Evolutionary conservation across 139 green algal genomes (phyloP).

Genomic region (Coelastrella sp.): DNA sequence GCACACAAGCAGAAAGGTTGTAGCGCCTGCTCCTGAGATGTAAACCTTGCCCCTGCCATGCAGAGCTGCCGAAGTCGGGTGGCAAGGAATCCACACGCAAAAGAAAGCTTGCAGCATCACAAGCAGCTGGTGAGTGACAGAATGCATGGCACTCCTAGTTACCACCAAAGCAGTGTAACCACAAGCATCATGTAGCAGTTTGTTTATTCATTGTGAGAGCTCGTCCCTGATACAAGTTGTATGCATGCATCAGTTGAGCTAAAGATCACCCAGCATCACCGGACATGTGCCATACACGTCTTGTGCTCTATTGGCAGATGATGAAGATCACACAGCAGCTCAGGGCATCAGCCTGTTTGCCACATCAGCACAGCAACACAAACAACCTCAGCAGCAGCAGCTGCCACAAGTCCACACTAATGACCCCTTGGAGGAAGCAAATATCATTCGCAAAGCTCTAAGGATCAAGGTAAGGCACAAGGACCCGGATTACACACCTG

Average conservation of each 20-base stretch:
- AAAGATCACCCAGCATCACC: no score
- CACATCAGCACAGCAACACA: background rate
- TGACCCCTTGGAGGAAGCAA: conserved; percentile 75
- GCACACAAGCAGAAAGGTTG: no score
- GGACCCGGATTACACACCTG: no score
- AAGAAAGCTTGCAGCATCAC: background rate
- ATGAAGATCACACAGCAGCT: background rate
- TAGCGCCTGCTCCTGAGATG: no score
- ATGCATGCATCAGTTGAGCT: no score
- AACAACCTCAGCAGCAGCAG: conserved; percentile 20
- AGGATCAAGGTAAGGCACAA: conserved; percentile 79
- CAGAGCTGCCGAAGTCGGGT: background rate
- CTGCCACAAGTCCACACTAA: conserved; percentile 54
- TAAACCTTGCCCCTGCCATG: background rate
- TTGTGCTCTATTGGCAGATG: background rate
- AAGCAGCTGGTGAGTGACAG: no score
- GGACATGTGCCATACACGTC: no score
- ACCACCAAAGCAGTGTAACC: no score
- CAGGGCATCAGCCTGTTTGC: conserved; percentile 49
- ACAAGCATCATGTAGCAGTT: no score
- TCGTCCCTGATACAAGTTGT: no score
- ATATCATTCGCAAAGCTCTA: conserved; percentile 76
- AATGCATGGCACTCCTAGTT: no score
- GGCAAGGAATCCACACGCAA: background rate
- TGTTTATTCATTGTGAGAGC: no score